Evolutionary conservation across 1,284 basidiomycete species (phyloP).

Genomic region (Tilletia caries): DNA sequence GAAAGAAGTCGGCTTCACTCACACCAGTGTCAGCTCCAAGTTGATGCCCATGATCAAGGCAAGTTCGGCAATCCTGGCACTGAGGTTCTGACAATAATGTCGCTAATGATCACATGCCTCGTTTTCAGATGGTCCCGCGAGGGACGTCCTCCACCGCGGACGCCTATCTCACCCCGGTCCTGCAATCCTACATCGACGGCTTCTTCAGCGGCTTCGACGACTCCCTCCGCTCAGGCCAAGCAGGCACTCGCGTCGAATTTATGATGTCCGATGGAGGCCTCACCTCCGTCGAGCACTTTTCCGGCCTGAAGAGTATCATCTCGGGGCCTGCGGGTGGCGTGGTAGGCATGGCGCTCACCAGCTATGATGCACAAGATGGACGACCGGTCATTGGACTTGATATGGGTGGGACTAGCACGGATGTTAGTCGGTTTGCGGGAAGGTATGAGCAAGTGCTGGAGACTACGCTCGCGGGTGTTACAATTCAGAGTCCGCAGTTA

Average conservation of each 20-base stretch:
- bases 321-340: slow-evolving; percentile 85
- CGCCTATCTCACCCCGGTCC: slow-evolving; percentile 89
- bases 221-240: slow-evolving; percentile 60
- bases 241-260: slow-evolving; percentile 51
- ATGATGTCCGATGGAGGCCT: slow-evolving; percentile 65
- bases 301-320: slow-evolving; percentile 80
- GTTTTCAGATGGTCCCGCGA: slow-evolving; percentile 71
- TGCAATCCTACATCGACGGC: slow-evolving; percentile 80
- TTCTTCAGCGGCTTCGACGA: slow-evolving; percentile 85
- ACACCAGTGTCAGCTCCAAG: slow-evolving; percentile 81
- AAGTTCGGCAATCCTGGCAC: no score
- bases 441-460: slow-evolving; percentile 84
- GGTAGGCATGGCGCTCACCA: slow-evolving; percentile 78
- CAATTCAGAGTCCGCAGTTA: slow-evolving; percentile 76
- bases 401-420: slow-evolving; percentile 74
- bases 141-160: slow-evolving; percentile 90
- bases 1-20: slow-evolving; percentile 72
- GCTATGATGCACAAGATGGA: slow-evolving; percentile 68
- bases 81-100: no score
- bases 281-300: slow-evolving; percentile 78
- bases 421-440: slow-evolving; percentile 82
- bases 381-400: slow-evolving; percentile 65
- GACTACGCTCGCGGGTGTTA: slow-evolving; percentile 83
- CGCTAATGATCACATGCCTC: neutral
- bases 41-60: slow-evolving; percentile 79